phyloP scores from a whole-genome alignment of 352 stramenopile genomes.

The Phytopythium litorale region DNA sequence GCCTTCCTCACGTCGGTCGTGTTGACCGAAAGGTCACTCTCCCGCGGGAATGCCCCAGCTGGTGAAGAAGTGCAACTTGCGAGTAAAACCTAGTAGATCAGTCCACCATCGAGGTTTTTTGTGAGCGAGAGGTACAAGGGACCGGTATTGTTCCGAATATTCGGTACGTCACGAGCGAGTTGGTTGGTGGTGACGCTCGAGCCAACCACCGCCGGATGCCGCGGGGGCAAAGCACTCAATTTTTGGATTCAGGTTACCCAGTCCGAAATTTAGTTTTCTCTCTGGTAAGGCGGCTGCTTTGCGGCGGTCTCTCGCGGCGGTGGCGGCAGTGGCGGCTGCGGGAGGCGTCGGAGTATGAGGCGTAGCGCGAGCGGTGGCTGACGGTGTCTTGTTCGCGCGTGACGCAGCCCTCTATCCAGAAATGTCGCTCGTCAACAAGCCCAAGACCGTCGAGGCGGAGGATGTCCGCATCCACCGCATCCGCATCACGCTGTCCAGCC shows the following conservation, averaged over 20 bases:
- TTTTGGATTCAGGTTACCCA: conserved; percentile 92
- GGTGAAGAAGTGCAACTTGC: no score
- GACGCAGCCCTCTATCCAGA: conserved; percentile 80
- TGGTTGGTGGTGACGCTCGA: conserved; percentile 14
- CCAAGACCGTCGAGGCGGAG: conserved; percentile 82
- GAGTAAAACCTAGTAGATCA: no score
- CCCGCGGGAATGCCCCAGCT: background rate
- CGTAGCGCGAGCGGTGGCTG: background rate
- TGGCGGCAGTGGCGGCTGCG: background rate
- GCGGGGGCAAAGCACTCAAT: conserved; percentile 6
- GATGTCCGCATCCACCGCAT: conserved; percentile 94
- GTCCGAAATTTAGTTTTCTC: conserved; percentile 55
- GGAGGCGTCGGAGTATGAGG: no score
- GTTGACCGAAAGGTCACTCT: background rate
- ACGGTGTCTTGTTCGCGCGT: conserved; percentile 1
- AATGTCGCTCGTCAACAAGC: conserved; percentile 87
- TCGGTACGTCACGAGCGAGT: background rate
- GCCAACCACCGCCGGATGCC: conserved; percentile 4
- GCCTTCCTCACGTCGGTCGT: background rate
- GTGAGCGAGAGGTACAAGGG: no score
- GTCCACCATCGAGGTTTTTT: no score
- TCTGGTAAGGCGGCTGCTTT: conserved; percentile 42
- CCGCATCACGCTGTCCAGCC: conserved; percentile 98
- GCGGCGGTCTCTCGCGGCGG: background rate
- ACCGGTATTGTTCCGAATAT: no score